Percentiles rank a stretch among this genome's conserved stretches.
These are phyloP conservation scores for Calamus simplicifolius DNA, from an alignment of 176 grass and related monocot genomes.

Conservation along the genomic window DNA sequence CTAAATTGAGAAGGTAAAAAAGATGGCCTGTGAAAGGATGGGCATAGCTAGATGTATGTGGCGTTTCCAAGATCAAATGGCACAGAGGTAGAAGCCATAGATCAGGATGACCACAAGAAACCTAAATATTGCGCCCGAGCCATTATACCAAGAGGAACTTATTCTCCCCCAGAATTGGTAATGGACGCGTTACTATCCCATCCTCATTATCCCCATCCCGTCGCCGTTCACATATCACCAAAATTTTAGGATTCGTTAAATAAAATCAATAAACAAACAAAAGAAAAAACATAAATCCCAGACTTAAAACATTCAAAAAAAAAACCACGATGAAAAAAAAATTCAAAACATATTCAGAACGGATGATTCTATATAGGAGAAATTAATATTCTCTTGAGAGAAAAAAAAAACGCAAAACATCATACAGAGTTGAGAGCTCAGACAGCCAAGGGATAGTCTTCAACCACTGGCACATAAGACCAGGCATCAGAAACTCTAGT, in stretches of 20 bases:
- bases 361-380: no score
- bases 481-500: conserved; percentile 70
- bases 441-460: conserved; percentile 68
- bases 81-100: conserved; percentile 32
- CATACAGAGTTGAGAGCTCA: conserved; percentile 27
- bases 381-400: background rate
- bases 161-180: conserved; percentile 53
- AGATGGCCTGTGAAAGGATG: no score
- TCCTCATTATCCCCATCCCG: background rate
- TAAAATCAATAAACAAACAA: no score
- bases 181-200: conserved; percentile 24
- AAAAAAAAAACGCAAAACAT: no score
- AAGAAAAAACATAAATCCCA: background rate
- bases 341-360: no score
- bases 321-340: background rate
- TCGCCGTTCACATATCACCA: background rate
- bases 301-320: no score
- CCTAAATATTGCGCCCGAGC: conserved; percentile 40
- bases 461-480: conserved; percentile 25
- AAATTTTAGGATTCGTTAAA: background rate
- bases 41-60: conserved; percentile 17
- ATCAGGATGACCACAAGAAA: conserved; percentile 64
- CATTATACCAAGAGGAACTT: conserved; percentile 57
- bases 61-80: conserved; percentile 64
- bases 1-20: no score